These are phyloP conservation scores for carrot (Daucus carota) DNA, from an alignment of 129 eudicot genomes.

Conservation along the genomic window DH1_v3.0 NC_030385.2:26999501-27000000, in stretches of 20 bases:
- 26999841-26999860: not conserved
- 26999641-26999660: not conserved
- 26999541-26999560: too few species aligned
- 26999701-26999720: not conserved
- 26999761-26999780: not conserved
- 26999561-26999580: too few species aligned
- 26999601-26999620: too few species aligned
- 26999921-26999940: not conserved
- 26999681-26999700: not conserved
- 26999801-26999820: too few species aligned
- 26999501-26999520: too few species aligned
- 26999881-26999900: not conserved
- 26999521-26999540: too few species aligned
- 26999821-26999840: not conserved
- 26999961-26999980: not conserved
- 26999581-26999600: too few species aligned
- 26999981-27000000: not conserved
- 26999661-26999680: not conserved
- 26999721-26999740: not conserved
- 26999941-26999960: not conserved
- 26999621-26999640: too few species aligned
- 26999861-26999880: not conserved
- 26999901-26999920: not conserved
- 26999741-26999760: not conserved
- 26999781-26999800: not conserved